Evolutionary conservation across 371 early-diverging fungal species (phyloP).

Genomic region (Mortierella sp.): DNA sequence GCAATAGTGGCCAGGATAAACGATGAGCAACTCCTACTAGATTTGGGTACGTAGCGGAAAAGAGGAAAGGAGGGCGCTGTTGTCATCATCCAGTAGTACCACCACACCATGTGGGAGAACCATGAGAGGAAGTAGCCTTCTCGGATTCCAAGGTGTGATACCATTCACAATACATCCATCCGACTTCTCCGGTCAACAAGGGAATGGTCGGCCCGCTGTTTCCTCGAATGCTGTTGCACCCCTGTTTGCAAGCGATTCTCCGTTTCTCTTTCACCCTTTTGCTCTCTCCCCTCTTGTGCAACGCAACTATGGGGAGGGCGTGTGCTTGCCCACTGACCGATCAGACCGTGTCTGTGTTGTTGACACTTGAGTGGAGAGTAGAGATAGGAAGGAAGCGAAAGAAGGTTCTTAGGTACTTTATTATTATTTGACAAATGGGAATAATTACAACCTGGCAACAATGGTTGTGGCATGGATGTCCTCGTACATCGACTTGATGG

Average conservation of each 20-base stretch:
- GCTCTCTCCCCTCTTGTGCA: neutral
- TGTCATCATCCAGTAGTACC: too few relatives aligned
- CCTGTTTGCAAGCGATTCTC: neutral
- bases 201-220: neutral
- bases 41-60: neutral
- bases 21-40: neutral
- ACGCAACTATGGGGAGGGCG: neutral
- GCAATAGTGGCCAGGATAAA: constrained; percentile 4
- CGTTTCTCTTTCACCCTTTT: neutral
- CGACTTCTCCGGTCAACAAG: neutral
- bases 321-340: neutral
- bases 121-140: too few relatives aligned
- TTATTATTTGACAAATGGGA: neutral
- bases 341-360: neutral
- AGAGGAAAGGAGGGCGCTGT: too few relatives aligned
- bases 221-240: neutral
- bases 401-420: neutral
- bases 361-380: neutral
- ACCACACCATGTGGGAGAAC: too few relatives aligned
- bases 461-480: constrained; percentile 21
- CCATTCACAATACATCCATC: neutral
- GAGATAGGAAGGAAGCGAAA: neutral
- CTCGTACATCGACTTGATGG: constrained; percentile 68
- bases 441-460: constrained; percentile 38
- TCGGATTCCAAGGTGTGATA: too few relatives aligned